phyloP scores from a whole-genome alignment of 164 flowering plant species.

The Chimonanthus salicifolius region DNA sequence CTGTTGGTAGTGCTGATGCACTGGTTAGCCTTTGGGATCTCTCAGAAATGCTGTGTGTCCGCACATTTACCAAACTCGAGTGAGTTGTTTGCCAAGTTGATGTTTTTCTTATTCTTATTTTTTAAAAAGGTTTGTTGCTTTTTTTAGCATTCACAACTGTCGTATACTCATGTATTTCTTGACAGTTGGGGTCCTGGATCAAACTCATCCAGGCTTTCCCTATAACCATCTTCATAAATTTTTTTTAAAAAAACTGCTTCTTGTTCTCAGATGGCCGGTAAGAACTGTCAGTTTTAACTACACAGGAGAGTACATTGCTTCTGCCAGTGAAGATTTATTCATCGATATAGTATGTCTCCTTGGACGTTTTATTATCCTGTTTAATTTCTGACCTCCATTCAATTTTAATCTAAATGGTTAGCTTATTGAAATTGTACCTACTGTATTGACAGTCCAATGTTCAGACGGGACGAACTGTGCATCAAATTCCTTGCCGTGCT shows the following conservation, averaged over 20 bases:
- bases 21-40: slow-evolving; percentile 98
- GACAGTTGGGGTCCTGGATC: background rate
- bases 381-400: background rate
- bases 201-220: background rate
- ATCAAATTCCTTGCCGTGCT: slow-evolving; percentile 90
- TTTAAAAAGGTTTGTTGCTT: background rate
- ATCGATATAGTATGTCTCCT: slow-evolving; percentile 72
- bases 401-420: background rate
- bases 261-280: slow-evolving; percentile 80
- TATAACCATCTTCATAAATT: background rate
- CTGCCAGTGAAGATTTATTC: slow-evolving; percentile 95
- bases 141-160: background rate
- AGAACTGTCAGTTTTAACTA: slow-evolving; percentile 93
- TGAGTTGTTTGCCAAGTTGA: slow-evolving; percentile 30
- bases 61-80: slow-evolving; percentile 97
- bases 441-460: slow-evolving; percentile 63
- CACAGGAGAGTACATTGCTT: slow-evolving; percentile 90
- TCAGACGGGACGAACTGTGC: slow-evolving; percentile 78
- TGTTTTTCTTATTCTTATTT: background rate
- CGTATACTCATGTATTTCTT: background rate
- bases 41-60: slow-evolving; percentile 88
- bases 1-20: slow-evolving; percentile 99
- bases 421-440: slow-evolving; percentile 6
- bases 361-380: background rate
- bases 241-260: background rate